Evolutionary conservation across 345 rosid species (phyloP), one percentile per base, ranked within the genome.

Genomic region (Eucalyptus marginata): DNA sequence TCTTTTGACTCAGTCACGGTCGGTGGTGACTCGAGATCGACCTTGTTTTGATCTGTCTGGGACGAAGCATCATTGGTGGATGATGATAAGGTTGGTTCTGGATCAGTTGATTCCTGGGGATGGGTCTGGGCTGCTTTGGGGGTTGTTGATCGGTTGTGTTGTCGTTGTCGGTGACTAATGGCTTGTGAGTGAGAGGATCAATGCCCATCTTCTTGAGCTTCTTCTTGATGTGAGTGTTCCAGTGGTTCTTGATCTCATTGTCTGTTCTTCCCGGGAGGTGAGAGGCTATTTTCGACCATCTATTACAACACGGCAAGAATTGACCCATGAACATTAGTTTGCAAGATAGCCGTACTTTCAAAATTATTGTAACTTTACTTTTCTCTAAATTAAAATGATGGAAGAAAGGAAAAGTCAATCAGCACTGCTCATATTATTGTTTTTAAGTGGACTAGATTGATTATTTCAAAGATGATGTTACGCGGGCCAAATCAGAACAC

Each of bases 221-320:
- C 92, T 96, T 97, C 94, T 97, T 97, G 92, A 97, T 96, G 89
- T 96, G 98, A 44, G 99, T 97, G 87, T 96, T 97, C 99, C 99
- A 97, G 68, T 97, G 99, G 71, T 97, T 97, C 92, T 97, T 97
- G 89, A 97, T 97, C 90, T 97, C 99, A 88, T 97, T 97, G 90
- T 97, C 99, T 13, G 99, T 97, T 93, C 99, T 91, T 91, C 99
- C 99, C 2, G 99, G 99, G 43, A 97, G 92, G 91, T 97, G 97
- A 79, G 99, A 97, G 31, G 99, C 99, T 86, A 97, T 97, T 94
- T 97, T 96, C 43, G 99, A 97, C 99, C 99, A 97, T 91, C 99
- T 97, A 94, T 51, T 81, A 15, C 31, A 11, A 40, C 83, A 76
- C 83, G 6, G 83, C 83, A 18, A 36, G 83, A 76, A 36, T 76